Evolutionary conservation across 805 yeast species (phyloP).

Genomic region (Monosporozyma yasuniensis): DNA sequence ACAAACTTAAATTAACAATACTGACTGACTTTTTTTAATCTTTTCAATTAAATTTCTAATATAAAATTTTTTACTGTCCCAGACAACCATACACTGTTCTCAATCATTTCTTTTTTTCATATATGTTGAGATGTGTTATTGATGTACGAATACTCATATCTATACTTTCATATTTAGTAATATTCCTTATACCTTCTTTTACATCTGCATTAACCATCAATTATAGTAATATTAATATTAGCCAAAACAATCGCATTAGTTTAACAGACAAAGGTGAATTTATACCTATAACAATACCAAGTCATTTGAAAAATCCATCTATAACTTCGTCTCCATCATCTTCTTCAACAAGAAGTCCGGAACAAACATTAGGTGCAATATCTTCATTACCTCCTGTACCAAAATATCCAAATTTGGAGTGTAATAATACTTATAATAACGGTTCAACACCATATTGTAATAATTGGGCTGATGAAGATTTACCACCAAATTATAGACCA

Average conservation of each 20-base stretch:
- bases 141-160: not conserved
- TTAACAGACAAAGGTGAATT: too few species aligned
- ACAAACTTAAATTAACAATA: too few species aligned
- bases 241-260: too few species aligned
- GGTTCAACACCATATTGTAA: not conserved
- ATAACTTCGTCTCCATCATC: not conserved
- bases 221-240: not conserved
- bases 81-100: not conserved
- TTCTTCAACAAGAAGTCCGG: not conserved
- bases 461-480: not conserved
- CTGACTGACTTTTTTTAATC: too few species aligned
- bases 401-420: not conserved
- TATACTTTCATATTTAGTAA: not conserved
- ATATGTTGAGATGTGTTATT: not conserved
- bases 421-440: not conserved
- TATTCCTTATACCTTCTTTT: not conserved
- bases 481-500: not conserved
- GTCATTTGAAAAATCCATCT: not conserved
- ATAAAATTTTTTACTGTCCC: not conserved
- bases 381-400: not conserved
- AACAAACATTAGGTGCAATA: not conserved
- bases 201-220: not conserved
- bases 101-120: not conserved
- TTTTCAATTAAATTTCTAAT: too few species aligned
- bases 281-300: not conserved